These are phyloP conservation scores for Sugiyamaella japonica DNA, from an alignment of 1,139 yeast genomes.

Conservation along the genomic window DNA sequence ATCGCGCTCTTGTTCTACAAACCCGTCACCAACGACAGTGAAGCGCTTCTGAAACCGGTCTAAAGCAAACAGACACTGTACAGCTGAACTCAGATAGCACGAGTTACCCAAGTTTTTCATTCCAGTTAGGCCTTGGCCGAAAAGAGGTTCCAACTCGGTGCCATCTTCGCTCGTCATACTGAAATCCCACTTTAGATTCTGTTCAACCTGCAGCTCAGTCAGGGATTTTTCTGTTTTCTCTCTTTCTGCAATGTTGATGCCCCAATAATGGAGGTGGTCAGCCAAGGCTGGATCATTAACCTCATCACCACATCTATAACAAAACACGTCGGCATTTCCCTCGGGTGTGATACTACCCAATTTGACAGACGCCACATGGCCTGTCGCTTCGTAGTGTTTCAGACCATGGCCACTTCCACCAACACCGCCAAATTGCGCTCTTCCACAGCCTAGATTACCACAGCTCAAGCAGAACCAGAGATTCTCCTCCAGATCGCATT, in stretches of 20 bases:
- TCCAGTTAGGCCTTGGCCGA: slow-evolving; percentile 74
- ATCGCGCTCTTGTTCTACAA: slow-evolving; percentile 38
- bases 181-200: slow-evolving; percentile 91
- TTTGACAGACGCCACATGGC: slow-evolving; percentile 84
- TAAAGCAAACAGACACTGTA: slow-evolving; percentile 67
- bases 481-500: slow-evolving; percentile 72
- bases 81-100: slow-evolving; percentile 80
- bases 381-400: slow-evolving; percentile 55
- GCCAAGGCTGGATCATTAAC: slow-evolving; percentile 67
- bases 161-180: slow-evolving; percentile 75
- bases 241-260: slow-evolving; percentile 64
- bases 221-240: slow-evolving; percentile 77
- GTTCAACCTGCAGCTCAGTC: slow-evolving; percentile 87
- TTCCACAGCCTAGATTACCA: slow-evolving; percentile 89
- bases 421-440: slow-evolving; percentile 90
- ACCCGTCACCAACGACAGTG: slow-evolving; percentile 4
- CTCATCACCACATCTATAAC: slow-evolving; percentile 88
- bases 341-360: slow-evolving; percentile 80
- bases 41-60: slow-evolving; percentile 40
- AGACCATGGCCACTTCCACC: slow-evolving; percentile 92
- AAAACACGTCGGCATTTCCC: slow-evolving; percentile 71
- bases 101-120: slow-evolving; percentile 88
- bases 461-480: slow-evolving; percentile 91
- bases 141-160: slow-evolving; percentile 59
- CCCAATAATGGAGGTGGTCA: slow-evolving; percentile 55